Conservation (phyloP, 352 stramenopile species). For the Phytophthora megakarya region DNA sequence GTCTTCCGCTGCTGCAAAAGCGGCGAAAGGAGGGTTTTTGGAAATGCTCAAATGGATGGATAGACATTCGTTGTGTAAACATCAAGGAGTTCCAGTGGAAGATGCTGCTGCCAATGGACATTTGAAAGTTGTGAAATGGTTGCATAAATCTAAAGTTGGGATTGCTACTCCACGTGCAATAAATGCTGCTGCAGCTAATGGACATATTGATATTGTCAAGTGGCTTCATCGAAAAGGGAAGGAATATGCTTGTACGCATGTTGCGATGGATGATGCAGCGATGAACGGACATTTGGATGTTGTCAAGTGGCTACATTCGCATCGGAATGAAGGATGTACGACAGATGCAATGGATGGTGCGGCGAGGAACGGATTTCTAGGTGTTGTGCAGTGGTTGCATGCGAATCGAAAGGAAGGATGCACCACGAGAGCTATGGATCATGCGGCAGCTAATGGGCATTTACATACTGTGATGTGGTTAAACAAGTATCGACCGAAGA, state of each 20-base stretch:
- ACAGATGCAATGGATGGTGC: slow-evolving; percentile 37
- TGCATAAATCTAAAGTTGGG: slow-evolving; percentile 32
- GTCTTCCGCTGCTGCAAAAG: slow-evolving; percentile 28
- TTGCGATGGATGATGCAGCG: slow-evolving; percentile 49
- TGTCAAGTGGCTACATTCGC: slow-evolving; percentile 39
- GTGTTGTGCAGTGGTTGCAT: slow-evolving; percentile 38
- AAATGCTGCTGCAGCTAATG: slow-evolving; percentile 31
- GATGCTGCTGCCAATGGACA: slow-evolving; percentile 24
- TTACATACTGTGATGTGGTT: slow-evolving; percentile 45
- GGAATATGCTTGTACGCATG: slow-evolving; percentile 22
- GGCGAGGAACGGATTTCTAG: slow-evolving; percentile 33
- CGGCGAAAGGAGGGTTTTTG: slow-evolving; percentile 29
- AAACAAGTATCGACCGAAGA: slow-evolving; percentile 25
- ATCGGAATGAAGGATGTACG: slow-evolving; percentile 27
- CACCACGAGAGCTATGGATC: slow-evolving; percentile 45
- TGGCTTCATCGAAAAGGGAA: slow-evolving; percentile 40
- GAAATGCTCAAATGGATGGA: slow-evolving; percentile 43
- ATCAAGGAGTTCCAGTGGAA: slow-evolving; percentile 32
- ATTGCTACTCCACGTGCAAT: slow-evolving; percentile 33
- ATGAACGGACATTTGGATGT: slow-evolving; percentile 45
- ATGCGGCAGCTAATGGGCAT: slow-evolving; percentile 40
- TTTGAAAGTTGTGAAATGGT: slow-evolving; percentile 40
- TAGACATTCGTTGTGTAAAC: slow-evolving; percentile 31
- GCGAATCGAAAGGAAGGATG: slow-evolving; percentile 35
- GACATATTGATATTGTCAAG: slow-evolving; percentile 33